phyloP scores from a whole-genome alignment of 2,329 filamentous ascomycete species.

The Lojkania enalia region DNA sequence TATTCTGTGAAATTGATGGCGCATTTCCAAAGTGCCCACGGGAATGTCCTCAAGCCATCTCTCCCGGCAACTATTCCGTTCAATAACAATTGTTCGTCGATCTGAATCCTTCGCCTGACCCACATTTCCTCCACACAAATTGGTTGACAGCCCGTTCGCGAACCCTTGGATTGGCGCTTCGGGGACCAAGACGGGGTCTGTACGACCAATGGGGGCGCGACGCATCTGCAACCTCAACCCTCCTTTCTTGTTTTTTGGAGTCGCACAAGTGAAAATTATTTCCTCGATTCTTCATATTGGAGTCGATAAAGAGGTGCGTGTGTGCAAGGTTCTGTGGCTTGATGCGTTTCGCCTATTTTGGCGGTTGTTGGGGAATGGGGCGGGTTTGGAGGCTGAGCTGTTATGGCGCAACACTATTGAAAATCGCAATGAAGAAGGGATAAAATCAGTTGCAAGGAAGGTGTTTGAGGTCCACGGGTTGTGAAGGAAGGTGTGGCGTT shows the following conservation, averaged over 20 bases:
- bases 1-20: no score
- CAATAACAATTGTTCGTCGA: background rate
- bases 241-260: background rate
- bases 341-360: no score
- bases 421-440: no score
- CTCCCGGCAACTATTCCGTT: background rate
- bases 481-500: no score
- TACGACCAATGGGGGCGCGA: no score
- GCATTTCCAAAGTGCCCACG: no score
- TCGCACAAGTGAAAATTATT: background rate
- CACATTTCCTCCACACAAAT: background rate
- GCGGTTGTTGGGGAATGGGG: no score
- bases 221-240: background rate
- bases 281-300: background rate
- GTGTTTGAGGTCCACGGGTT: no score
- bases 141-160: background rate
- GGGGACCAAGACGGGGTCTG: slow-evolving; percentile 8
- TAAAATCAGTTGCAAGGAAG: no score
- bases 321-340: background rate
- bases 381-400: no score
- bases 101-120: background rate
- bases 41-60: no score
- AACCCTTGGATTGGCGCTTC: background rate
- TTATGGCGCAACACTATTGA: no score
- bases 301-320: background rate